Percentiles rank a stretch among this genome's conserved stretches.
Conservation (phyloP, 441 rosid genomes). For the Kokia cookei region DNA sequence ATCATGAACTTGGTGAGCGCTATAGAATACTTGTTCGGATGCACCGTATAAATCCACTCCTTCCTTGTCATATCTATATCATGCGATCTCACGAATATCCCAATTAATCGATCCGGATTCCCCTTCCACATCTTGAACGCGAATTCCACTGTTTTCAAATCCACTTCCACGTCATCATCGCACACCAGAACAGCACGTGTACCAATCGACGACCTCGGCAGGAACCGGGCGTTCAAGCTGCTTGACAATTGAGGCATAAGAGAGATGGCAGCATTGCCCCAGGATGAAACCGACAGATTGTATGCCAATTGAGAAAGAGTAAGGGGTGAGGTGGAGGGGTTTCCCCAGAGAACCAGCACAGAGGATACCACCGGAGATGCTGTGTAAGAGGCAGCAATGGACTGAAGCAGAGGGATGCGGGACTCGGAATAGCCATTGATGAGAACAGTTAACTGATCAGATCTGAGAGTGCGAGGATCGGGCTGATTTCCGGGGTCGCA, state of each 20-base stretch:
- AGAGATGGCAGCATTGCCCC: constrained; percentile 53
- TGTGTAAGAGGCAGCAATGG: constrained; percentile 61
- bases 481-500: constrained; percentile 31
- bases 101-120: constrained; percentile 57
- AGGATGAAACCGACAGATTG: constrained; percentile 51
- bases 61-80: constrained; percentile 48
- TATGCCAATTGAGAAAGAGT: constrained; percentile 43
- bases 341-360: constrained; percentile 81
- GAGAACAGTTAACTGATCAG: constrained; percentile 78
- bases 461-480: constrained; percentile 34
- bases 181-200: constrained; percentile 73
- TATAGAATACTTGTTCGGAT: constrained; percentile 70
- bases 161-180: constrained; percentile 88
- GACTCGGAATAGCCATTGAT: constrained; percentile 81
- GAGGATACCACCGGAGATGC: constrained; percentile 56
- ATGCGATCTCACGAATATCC: constrained; percentile 75
- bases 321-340: constrained; percentile 49
- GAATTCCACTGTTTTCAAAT: constrained; percentile 55
- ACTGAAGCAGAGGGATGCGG: constrained; percentile 69
- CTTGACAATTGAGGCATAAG: constrained; percentile 51
- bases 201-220: constrained; percentile 45
- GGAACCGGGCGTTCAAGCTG: constrained; percentile 82
- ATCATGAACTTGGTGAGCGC: constrained; percentile 84
- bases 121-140: constrained; percentile 69
- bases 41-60: constrained; percentile 90